Conservation (phyloP, 768 basidiomycete species). For the Rhizopogon roseolus region DNA sequence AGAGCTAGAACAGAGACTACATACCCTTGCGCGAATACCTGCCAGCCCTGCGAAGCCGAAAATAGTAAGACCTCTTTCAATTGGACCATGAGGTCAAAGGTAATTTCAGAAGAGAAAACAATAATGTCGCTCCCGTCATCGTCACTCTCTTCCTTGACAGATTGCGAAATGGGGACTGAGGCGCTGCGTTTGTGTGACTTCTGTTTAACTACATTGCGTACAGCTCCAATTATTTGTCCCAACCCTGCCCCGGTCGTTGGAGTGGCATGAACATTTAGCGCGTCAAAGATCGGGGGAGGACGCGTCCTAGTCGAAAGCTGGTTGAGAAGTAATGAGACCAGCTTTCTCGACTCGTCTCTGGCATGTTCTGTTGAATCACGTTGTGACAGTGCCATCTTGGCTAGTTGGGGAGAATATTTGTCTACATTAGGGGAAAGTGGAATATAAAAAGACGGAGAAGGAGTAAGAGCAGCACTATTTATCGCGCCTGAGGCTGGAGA, state of each 20-base stretch:
- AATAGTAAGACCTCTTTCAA: constrained; percentile 56
- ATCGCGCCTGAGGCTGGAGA: neutral
- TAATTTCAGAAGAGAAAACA: constrained; percentile 58
- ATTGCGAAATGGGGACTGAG: constrained; percentile 1
- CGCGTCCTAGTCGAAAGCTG: constrained; percentile 55
- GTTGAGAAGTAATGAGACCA: constrained; percentile 58
- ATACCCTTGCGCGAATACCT: constrained; percentile 56
- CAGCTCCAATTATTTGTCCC: constrained; percentile 38
- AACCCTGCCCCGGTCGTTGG: constrained; percentile 29
- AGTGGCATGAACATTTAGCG: constrained; percentile 23
- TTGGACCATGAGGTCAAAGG: constrained; percentile 59
- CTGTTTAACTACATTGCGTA: constrained; percentile 40
- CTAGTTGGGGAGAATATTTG: constrained; percentile 16
- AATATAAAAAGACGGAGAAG: constrained; percentile 22
- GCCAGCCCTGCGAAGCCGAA: constrained; percentile 53
- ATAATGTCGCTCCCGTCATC: constrained; percentile 36
- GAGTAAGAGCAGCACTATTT: constrained; percentile 10
- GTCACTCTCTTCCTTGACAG: constrained; percentile 15
- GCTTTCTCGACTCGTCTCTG: constrained; percentile 61
- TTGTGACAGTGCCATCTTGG: constrained; percentile 17
- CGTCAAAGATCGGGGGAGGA: constrained; percentile 50
- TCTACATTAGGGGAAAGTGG: constrained; percentile 21
- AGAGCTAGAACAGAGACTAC: neutral
- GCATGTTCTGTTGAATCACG: constrained; percentile 30
- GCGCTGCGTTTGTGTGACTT: constrained; percentile 14